Percentiles rank a stretch among this genome's conserved stretches.
phyloP scores from a whole-genome alignment of 2,329 filamentous ascomycete species.

The Ophiostoma sp. region DNA sequence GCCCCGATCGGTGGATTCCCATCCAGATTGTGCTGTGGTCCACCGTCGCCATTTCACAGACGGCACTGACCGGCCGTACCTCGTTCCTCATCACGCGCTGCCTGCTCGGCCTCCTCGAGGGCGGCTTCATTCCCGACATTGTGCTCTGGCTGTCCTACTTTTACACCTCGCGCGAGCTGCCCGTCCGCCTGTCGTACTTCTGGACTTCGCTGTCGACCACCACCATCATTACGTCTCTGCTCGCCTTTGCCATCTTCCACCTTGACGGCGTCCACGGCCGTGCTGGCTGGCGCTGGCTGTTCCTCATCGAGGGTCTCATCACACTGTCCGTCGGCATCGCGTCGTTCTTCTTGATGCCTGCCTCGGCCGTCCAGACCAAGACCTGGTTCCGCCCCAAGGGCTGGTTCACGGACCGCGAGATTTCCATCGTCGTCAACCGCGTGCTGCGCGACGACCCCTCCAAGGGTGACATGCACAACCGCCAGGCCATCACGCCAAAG shows the following conservation, averaged over 20 bases:
- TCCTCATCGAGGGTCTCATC: slow-evolving; percentile 48
- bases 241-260: slow-evolving; percentile 35
- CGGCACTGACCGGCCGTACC: slow-evolving; percentile 30
- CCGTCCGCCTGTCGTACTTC: slow-evolving; percentile 34
- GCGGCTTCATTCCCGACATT: slow-evolving; percentile 36
- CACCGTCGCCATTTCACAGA: slow-evolving; percentile 33
- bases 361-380: slow-evolving; percentile 37
- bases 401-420: slow-evolving; percentile 55
- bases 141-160: slow-evolving; percentile 36
- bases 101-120: slow-evolving; percentile 33
- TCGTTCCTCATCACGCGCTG: slow-evolving; percentile 32
- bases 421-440: slow-evolving; percentile 54
- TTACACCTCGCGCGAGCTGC: slow-evolving; percentile 33
- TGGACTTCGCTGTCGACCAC: slow-evolving; percentile 32
- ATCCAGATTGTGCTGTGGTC: slow-evolving; percentile 34
- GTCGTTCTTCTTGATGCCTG: slow-evolving; percentile 46
- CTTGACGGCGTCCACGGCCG: slow-evolving; percentile 35
- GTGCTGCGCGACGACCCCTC: slow-evolving; percentile 52
- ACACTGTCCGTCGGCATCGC: slow-evolving; percentile 40
- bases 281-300: slow-evolving; percentile 42
- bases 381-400: slow-evolving; percentile 39
- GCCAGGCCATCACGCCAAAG: slow-evolving; percentile 45
- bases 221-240: slow-evolving; percentile 33
- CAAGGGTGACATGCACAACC: slow-evolving; percentile 55
- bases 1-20: slow-evolving; percentile 34